Evolutionary conservation across 1,139 yeast genomes (phyloP).

Genomic region (Meyerozyma smithsonii): DNA sequence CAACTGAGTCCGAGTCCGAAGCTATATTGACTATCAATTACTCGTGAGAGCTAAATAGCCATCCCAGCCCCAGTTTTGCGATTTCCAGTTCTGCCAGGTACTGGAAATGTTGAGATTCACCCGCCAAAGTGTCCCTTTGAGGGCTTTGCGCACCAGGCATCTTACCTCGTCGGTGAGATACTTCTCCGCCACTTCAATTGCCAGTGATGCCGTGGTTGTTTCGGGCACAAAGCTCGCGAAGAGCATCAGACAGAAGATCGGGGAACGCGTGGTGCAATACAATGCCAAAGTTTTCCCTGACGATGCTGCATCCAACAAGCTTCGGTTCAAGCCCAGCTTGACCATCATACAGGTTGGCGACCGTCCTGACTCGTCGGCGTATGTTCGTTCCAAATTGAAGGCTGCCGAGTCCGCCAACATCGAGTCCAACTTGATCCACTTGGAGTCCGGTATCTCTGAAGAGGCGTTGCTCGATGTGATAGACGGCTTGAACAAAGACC

Average conservation of each 20-base stretch:
- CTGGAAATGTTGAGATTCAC: neutral
- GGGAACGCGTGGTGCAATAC: constrained; percentile 37
- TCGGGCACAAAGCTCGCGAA: constrained; percentile 44
- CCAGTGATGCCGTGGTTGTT: constrained; percentile 33
- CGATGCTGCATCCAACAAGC: constrained; percentile 22
- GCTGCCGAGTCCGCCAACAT: constrained; percentile 70
- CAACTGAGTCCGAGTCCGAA: constrained; percentile 3
- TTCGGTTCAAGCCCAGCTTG: constrained; percentile 55
- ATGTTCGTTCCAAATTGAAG: constrained; percentile 69
- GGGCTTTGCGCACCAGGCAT: neutral
- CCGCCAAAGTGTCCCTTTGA: neutral
- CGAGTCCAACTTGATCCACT: constrained; percentile 50
- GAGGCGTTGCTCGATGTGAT: constrained; percentile 52
- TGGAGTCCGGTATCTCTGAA: constrained; percentile 54
- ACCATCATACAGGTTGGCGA: constrained; percentile 72
- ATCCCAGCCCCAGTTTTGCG: neutral
- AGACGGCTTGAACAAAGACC: constrained; percentile 54
- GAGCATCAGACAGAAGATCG: constrained; percentile 32
- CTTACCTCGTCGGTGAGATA: neutral
- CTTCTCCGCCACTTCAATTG: neutral
- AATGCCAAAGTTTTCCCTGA: constrained; percentile 15
- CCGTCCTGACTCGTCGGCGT: constrained; percentile 74
- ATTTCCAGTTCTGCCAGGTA: neutral
- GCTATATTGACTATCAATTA: neutral
- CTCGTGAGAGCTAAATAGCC: neutral